These are phyloP conservation scores for Cucurbita maxima DNA, from an alignment of 306 rosid genomes.

Conservation along the genomic window DNA sequence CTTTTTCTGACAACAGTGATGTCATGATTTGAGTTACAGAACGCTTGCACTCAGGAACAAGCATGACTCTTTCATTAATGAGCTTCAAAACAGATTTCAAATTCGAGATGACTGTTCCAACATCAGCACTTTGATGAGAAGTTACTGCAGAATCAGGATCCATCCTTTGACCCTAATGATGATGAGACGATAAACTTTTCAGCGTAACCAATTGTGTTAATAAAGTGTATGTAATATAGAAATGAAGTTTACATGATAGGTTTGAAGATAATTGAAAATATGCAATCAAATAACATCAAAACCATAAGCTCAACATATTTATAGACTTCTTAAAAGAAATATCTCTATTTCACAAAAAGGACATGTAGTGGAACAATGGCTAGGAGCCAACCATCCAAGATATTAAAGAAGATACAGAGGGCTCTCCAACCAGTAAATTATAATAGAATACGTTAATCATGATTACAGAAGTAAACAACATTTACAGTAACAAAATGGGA, in stretches of 20 bases:
- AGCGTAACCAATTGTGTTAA: neutral
- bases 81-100: constrained; percentile 75
- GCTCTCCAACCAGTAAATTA: neutral
- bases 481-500: neutral
- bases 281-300: neutral
- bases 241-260: neutral
- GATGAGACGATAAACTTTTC: constrained; percentile 7
- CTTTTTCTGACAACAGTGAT: constrained; percentile 81
- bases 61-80: constrained; percentile 83
- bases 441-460: neutral
- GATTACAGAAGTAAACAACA: neutral
- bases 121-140: constrained; percentile 79
- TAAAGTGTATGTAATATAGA: neutral
- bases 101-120: constrained; percentile 68
- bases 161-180: constrained; percentile 61
- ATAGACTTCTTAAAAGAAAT: neutral
- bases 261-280: neutral
- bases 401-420: neutral
- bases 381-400: neutral
- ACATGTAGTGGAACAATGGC: neutral
- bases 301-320: neutral
- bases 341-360: neutral
- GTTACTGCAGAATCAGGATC: constrained; percentile 87
- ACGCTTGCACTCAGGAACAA: constrained; percentile 75
- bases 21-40: constrained; percentile 73